phyloP scores from a whole-genome alignment of 2,329 filamentous ascomycete genomes.

The Colletotrichum simmondsii region DNA sequence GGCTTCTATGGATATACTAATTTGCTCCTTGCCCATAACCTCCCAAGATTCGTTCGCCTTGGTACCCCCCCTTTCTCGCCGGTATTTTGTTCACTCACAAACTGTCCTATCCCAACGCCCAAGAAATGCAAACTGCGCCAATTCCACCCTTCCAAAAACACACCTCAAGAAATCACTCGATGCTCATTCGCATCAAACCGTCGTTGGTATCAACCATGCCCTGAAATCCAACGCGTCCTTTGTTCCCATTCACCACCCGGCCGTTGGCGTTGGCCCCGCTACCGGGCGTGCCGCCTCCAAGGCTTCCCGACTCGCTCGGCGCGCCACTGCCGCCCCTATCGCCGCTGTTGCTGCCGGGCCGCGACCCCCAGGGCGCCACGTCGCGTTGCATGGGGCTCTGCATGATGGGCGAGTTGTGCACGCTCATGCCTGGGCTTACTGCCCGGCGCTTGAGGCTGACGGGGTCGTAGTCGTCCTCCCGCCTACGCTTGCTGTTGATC shows the following conservation, averaged over 20 bases:
- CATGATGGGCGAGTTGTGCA: slow-evolving; percentile 88
- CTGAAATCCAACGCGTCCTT: slow-evolving; percentile 81
- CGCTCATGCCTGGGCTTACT: slow-evolving; percentile 90
- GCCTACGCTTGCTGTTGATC: slow-evolving; percentile 82
- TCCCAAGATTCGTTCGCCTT: not conserved
- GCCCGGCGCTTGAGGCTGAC: slow-evolving; percentile 90
- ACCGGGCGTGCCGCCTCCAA: slow-evolving; percentile 41
- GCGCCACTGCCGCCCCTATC: slow-evolving; percentile 63
- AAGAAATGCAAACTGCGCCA: slow-evolving; percentile 1
- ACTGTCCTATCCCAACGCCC: not conserved
- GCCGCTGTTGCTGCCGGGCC: slow-evolving; percentile 71
- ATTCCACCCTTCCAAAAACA: not conserved
- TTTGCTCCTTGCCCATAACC: not conserved
- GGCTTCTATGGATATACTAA: slow-evolving; percentile 28
- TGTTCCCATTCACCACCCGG: slow-evolving; percentile 58
- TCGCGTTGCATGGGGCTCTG: slow-evolving; percentile 86
- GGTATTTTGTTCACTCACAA: not conserved
- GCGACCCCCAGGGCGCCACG: slow-evolving; percentile 76
- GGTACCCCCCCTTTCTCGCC: not conserved
- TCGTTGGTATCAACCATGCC: slow-evolving; percentile 97
- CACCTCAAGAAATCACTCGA: slow-evolving; percentile 68
- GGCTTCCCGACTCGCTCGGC: slow-evolving; percentile 60
- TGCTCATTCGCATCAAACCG: slow-evolving; percentile 96
- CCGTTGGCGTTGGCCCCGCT: slow-evolving; percentile 47
- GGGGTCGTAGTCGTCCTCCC: slow-evolving; percentile 92